These are phyloP conservation scores for Magnolia kwangsiensis DNA, from an alignment of 164 flowering plant genomes.

Conservation along the genomic window DNA sequence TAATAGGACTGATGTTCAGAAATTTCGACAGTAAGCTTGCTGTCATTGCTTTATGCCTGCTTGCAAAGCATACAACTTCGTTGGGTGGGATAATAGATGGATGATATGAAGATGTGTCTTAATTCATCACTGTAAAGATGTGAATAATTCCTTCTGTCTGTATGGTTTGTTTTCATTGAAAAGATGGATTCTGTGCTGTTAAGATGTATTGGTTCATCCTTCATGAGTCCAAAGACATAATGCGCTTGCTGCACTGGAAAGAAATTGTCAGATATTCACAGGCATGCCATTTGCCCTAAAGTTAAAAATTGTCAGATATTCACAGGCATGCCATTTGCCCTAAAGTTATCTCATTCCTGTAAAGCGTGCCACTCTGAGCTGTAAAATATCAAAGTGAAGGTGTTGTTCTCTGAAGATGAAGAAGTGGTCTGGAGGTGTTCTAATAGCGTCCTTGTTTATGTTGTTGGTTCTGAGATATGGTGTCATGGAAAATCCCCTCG, in stretches of 20 bases:
- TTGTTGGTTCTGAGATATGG: slow-evolving; percentile 66
- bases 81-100: not conserved
- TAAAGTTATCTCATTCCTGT: not conserved
- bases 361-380: not conserved
- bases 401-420: slow-evolving; percentile 43
- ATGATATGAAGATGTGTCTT: not conserved
- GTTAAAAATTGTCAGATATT: not conserved
- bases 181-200: not conserved
- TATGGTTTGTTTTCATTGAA: not conserved
- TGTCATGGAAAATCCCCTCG: slow-evolving; percentile 45
- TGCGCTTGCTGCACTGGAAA: not conserved
- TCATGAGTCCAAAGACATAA: not conserved
- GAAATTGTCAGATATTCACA: not conserved
- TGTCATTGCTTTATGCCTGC: not conserved
- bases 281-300: not conserved
- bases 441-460: slow-evolving; percentile 59
- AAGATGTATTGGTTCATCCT: not conserved
- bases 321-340: not conserved
- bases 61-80: not conserved
- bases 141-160: too few species aligned
- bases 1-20: not conserved
- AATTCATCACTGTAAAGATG: not conserved
- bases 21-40: slow-evolving; percentile 3
- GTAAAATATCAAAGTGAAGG: not conserved
- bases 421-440: slow-evolving; percentile 70